Evolutionary conservation across 176 grass and related monocot genomes (phyloP).

Genomic region (Raddia distichophylla): DNA sequence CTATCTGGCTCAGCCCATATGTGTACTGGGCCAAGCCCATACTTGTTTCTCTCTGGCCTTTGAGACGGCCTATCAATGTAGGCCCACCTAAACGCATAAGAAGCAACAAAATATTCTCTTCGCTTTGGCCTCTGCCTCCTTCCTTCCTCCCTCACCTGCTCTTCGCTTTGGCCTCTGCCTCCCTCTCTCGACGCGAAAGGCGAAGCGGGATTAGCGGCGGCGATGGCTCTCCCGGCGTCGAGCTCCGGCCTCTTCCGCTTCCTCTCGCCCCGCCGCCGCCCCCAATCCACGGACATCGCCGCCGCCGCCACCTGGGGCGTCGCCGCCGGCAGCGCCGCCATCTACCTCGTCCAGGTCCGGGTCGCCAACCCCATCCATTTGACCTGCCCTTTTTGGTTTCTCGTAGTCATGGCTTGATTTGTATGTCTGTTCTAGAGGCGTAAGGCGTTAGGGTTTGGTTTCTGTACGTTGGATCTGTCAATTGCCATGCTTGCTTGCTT

Average conservation of each 20-base stretch:
- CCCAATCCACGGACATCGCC: slow-evolving; percentile 54
- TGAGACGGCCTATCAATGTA: rapidly evolving
- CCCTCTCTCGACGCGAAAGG: neutral
- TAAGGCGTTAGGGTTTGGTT: slow-evolving; percentile 34
- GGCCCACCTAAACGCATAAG: neutral
- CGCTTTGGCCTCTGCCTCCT: neutral
- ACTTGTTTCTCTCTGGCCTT: no score
- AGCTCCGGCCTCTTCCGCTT: slow-evolving; percentile 67
- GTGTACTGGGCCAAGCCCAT: neutral
- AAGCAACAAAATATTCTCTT: neutral
- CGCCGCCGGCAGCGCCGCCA: slow-evolving; percentile 55
- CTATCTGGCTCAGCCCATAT: no score
- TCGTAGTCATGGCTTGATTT: neutral
- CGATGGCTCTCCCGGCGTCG: slow-evolving; percentile 61
- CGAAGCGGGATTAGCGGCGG: slow-evolving; percentile 40
- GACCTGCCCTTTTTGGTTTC: neutral
- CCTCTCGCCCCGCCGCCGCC: slow-evolving; percentile 58
- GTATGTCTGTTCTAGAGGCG: neutral
- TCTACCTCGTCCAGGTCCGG: slow-evolving; percentile 89
- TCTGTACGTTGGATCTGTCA: slow-evolving; percentile 29
- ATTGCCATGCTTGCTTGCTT: neutral
- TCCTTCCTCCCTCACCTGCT: neutral
- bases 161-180: neutral
- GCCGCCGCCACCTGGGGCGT: slow-evolving; percentile 81
- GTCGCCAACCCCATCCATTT: neutral